phyloP scores from a whole-genome alignment of 805 yeast genomes.

The Yarrowia osloensis region DNA sequence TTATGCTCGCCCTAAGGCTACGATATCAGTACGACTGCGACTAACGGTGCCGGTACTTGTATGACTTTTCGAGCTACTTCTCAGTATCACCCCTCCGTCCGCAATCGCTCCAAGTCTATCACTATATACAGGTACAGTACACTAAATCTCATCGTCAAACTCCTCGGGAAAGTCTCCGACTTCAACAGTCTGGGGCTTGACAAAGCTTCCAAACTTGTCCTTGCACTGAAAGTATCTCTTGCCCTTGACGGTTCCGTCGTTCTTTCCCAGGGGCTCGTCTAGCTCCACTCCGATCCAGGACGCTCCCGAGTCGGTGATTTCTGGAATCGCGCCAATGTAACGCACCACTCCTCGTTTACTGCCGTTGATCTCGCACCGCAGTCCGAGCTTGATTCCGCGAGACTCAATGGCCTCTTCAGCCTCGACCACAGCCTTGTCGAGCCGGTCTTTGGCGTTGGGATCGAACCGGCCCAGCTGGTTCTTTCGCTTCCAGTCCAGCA shows the following conservation, averaged over 20 bases:
- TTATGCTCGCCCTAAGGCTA: too few species aligned
- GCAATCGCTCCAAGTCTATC: too few species aligned
- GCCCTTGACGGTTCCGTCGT: conserved; percentile 74
- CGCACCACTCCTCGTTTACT: conserved; percentile 60
- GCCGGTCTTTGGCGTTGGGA: conserved; percentile 43
- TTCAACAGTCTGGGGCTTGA: conserved; percentile 67
- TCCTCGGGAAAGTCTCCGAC: conserved; percentile 68
- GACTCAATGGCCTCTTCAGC: conserved; percentile 32
- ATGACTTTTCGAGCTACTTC: too few species aligned
- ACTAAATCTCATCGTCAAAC: conserved; percentile 49
- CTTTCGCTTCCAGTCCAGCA: conserved; percentile 72
- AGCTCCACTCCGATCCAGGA: conserved; percentile 84
- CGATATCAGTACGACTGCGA: too few species aligned
- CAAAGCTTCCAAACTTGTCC: conserved; percentile 71
- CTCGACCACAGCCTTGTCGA: conserved; percentile 27
- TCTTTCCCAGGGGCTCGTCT: conserved; percentile 84
- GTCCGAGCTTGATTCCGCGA: conserved; percentile 47
- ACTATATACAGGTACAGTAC: conserved; percentile 31
- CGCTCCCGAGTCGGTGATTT: conserved; percentile 50
- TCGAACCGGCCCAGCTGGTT: conserved; percentile 73
- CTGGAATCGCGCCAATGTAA: conserved; percentile 68
- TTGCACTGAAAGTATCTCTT: conserved; percentile 57
- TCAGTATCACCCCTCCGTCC: too few species aligned
- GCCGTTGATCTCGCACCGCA: conserved; percentile 44
- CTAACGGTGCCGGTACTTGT: too few species aligned